Base-by-base conservation (phyloP, 805 yeast genomes). In the Komagataella phaffii region DNA sequence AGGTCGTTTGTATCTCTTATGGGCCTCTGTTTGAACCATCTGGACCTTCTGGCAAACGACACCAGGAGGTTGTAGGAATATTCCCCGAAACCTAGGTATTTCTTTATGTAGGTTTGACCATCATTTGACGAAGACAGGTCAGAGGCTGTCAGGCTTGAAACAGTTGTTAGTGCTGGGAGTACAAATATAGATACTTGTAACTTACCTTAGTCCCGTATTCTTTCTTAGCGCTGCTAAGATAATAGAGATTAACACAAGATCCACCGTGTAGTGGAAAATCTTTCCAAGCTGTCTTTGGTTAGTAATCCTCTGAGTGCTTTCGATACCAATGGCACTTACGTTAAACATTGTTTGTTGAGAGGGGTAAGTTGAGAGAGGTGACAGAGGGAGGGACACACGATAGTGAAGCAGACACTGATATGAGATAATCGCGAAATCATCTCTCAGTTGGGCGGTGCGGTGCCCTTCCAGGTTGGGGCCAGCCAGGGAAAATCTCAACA, bases 221-320 rank as follows among this genome's bases (percentile, higher is more conserved):
- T 88, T 76, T 63, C 88, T 84, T 51, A 90, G 75, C 3, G 96
- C 96, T 0, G 97, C 96, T 47, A 91, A 69, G 12, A 90, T 72
- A 63, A 93, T 79, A 2, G 96, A 86, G 7, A 88, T 70, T 53
- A 90, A 71, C 3, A 90, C 79, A 55, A 89, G 74, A 62, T 90
- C 97, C 52, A 88, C 60, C 0, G 91, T 77, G 58, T 79, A 78
- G 66, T 88, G 96, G 8, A 85, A 64, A 52, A 83, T 57, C 63
- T 73, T 79, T 2, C 89, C 88, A 45, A 85, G 56, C 86, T 60
- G n/a, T 17, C 30, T 23, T 21, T 2, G 40, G 40, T 30, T 30
- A 30, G 40, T 30, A 30, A 5, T 14, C 10, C 14, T 30, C 14
- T 14, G 40, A 8, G 2, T 30, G 12, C 40, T 14, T 30, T 14